A percentile compares a stretch with the other conserved stretches of the same genome.
Evolutionary conservation across 2,329 filamentous ascomycete genomes (phyloP).

Genomic region (Phoma sp.): DNA sequence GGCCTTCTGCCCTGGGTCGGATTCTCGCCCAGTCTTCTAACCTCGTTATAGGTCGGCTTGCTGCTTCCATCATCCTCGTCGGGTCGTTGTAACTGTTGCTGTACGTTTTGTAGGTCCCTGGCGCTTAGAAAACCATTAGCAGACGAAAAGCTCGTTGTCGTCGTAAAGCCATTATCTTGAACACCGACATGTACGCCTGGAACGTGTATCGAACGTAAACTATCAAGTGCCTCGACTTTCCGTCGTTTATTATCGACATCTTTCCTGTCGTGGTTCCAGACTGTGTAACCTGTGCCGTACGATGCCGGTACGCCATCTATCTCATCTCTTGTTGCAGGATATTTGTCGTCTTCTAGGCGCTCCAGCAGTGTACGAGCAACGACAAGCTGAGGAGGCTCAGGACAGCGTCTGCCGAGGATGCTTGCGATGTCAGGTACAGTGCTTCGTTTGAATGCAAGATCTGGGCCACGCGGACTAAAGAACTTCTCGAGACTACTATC

Average conservation of each 20-base stretch:
- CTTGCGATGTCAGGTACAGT: conserved; percentile 71
- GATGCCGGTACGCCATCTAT: conserved; percentile 38
- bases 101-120: conserved; percentile 45
- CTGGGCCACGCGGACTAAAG: conserved; percentile 69
- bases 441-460: conserved; percentile 63
- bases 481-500: conserved; percentile 58
- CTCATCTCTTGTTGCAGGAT: conserved; percentile 44
- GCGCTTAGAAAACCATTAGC: conserved; percentile 50
- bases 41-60: conserved; percentile 32
- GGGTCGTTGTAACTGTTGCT: conserved; percentile 45
- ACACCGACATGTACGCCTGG: not conserved
- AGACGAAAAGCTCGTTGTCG: conserved; percentile 21
- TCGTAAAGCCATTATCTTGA: conserved; percentile 5
- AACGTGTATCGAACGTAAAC: not conserved
- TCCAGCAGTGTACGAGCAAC: conserved; percentile 33
- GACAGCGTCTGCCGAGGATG: conserved; percentile 71
- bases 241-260: conserved; percentile 31
- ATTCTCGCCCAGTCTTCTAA: conserved; percentile 32
- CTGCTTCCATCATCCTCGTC: conserved; percentile 30
- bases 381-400: conserved; percentile 53
- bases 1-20: conserved; percentile 22
- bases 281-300: conserved; percentile 24
- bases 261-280: conserved; percentile 11
- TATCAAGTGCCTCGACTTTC: conserved; percentile 27
- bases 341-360: conserved; percentile 44